Evolutionary conservation across 495 filamentous ascomycete genomes (phyloP).

Genomic region (Talaromyces adpressus): DNA sequence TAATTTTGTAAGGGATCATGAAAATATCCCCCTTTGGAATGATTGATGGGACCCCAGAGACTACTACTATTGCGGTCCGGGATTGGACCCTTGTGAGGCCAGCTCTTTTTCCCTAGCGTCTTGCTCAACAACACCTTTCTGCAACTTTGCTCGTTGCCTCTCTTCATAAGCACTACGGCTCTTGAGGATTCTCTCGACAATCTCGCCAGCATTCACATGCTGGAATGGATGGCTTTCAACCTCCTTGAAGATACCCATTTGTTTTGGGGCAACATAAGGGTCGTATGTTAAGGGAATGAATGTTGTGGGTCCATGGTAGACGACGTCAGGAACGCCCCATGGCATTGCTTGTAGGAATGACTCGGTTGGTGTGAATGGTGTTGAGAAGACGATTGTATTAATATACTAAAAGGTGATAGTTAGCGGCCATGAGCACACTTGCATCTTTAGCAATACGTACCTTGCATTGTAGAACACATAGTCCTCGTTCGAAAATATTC

Average conservation of each 20-base stretch:
- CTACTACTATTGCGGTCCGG: neutral
- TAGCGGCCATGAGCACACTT: constrained; percentile 11
- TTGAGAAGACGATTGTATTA: constrained; percentile 77
- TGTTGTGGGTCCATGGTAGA: constrained; percentile 92
- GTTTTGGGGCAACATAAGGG: constrained; percentile 72
- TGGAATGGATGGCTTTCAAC: constrained; percentile 68
- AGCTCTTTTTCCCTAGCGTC: constrained; percentile 32
- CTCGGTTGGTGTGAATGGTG: constrained; percentile 75
- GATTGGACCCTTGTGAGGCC: neutral
- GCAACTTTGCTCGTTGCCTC: constrained; percentile 77
- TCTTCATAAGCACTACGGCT: constrained; percentile 81
- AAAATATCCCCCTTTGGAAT: neutral
- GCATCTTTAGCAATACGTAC: constrained; percentile 42
- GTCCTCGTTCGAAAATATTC: constrained; percentile 94
- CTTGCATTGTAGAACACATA: constrained; percentile 91
- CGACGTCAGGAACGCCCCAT: constrained; percentile 64
- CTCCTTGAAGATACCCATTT: constrained; percentile 71
- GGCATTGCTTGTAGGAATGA: constrained; percentile 70
- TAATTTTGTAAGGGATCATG: neutral
- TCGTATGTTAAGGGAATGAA: constrained; percentile 86
- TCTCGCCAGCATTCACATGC: constrained; percentile 85
- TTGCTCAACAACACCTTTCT: constrained; percentile 69
- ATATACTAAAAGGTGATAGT: constrained; percentile 56
- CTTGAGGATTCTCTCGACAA: constrained; percentile 82
- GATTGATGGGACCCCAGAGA: neutral